Conservation (phyloP, 139 green algal species). For the Nannochloris sp. region DNA sequence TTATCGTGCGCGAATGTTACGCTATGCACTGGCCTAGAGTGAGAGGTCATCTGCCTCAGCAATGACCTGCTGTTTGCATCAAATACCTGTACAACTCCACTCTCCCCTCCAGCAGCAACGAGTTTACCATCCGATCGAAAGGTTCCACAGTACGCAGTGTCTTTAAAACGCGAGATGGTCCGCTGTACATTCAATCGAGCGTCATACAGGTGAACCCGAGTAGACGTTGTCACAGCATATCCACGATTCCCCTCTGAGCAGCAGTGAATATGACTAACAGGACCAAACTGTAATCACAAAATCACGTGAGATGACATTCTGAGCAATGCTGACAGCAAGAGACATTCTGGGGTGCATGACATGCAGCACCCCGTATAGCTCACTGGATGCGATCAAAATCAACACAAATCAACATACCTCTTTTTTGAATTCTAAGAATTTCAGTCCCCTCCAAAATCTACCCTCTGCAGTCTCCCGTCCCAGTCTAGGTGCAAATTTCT, state of each 20-base stretch:
- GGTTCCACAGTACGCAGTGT: conserved; percentile 73
- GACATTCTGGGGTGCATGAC: too few relatives aligned
- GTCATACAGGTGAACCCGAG: conserved; percentile 63
- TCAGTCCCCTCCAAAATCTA: conserved; percentile 72
- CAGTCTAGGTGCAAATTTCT: conserved; percentile 45
- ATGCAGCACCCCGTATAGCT: too few relatives aligned
- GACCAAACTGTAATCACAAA: conserved; percentile 49
- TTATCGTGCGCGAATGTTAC: conserved; percentile 52
- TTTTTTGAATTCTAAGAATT: conserved; percentile 41
- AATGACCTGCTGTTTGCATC: conserved; percentile 62
- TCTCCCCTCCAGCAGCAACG: conserved; percentile 75
- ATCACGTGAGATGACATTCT: not conserved
- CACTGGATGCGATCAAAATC: not conserved
- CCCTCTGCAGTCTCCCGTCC: conserved; percentile 75
- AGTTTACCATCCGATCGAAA: conserved; percentile 75
- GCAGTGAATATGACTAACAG: conserved; percentile 77
- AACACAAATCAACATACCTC: conserved; percentile 37
- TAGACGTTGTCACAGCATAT: conserved; percentile 73
- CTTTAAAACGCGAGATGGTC: conserved; percentile 75
- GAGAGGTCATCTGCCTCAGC: conserved; percentile 79
- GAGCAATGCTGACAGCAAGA: too few relatives aligned
- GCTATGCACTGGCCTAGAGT: conserved; percentile 61
- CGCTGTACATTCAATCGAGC: conserved; percentile 25
- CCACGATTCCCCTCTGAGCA: conserved; percentile 55
- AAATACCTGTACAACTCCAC: conserved; percentile 84